phyloP scores from a whole-genome alignment of 1,139 yeast species.

The Saccharomyces hybrid region DNA sequence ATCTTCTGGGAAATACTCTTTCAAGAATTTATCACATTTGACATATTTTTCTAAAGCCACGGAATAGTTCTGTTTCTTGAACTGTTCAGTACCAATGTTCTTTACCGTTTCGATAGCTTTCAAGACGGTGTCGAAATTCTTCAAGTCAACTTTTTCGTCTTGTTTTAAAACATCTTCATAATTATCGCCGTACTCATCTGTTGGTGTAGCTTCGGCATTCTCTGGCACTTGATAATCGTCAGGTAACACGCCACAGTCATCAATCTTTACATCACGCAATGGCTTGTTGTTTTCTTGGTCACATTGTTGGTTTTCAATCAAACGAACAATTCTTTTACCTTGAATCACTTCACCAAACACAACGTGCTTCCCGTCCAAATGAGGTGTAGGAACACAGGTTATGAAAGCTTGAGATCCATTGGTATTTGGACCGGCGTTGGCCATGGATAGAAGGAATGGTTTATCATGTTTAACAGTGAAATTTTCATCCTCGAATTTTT shows the following conservation, averaged over 20 bases:
- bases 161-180: slow-evolving; percentile 75
- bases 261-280: slow-evolving; percentile 53
- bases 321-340: slow-evolving; percentile 76
- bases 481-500: slow-evolving; percentile 90
- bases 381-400: slow-evolving; percentile 78
- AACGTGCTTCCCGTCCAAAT: slow-evolving; percentile 89
- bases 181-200: slow-evolving; percentile 77
- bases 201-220: slow-evolving; percentile 37
- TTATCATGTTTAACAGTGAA: slow-evolving; percentile 67
- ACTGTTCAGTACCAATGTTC: slow-evolving; percentile 67
- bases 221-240: slow-evolving; percentile 43
- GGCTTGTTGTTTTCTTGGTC: slow-evolving; percentile 58
- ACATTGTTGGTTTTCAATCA: slow-evolving; percentile 64
- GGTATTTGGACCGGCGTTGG: slow-evolving; percentile 91
- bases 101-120: slow-evolving; percentile 63
- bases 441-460: slow-evolving; percentile 91
- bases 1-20: slow-evolving; percentile 70
- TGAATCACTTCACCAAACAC: slow-evolving; percentile 85
- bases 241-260: slow-evolving; percentile 74
- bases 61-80: slow-evolving; percentile 55
- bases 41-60: slow-evolving; percentile 59
- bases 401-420: slow-evolving; percentile 95
- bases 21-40: slow-evolving; percentile 62
- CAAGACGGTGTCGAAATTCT: slow-evolving; percentile 56
- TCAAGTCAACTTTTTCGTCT: slow-evolving; percentile 57